Conservation (phyloP, 2,329 filamentous ascomycete species). For the Stachybotrys elegans region DNA sequence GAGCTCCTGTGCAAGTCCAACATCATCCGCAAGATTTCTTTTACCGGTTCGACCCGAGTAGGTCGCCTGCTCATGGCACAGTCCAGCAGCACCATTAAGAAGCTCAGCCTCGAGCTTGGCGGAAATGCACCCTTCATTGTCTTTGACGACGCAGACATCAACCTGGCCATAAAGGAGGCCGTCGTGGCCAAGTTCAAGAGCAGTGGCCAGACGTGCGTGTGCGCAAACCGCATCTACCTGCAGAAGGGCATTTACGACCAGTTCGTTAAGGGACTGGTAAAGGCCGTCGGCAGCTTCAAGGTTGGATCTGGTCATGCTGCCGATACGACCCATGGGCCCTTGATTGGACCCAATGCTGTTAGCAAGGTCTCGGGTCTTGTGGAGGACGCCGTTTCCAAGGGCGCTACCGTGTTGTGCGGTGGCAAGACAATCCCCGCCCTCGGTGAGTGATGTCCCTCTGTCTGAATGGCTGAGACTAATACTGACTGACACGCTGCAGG, state of each 20-base stretch:
- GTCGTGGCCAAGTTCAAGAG: constrained; percentile 81
- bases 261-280: constrained; percentile 60
- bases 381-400: constrained; percentile 58
- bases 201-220: constrained; percentile 88
- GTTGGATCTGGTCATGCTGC: constrained; percentile 59
- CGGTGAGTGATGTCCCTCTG: too few relatives aligned
- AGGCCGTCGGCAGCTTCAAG: constrained; percentile 63
- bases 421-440: constrained; percentile 58
- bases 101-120: constrained; percentile 57
- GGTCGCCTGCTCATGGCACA: constrained; percentile 62
- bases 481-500: neutral
- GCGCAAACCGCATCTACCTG: constrained; percentile 71
- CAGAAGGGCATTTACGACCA: constrained; percentile 67
- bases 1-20: constrained; percentile 58
- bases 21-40: constrained; percentile 65
- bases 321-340: constrained; percentile 54
- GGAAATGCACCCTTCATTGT: constrained; percentile 76
- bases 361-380: constrained; percentile 60
- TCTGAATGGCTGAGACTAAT: too few relatives aligned
- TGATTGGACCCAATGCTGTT: constrained; percentile 55
- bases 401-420: constrained; percentile 55
- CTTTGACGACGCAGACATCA: constrained; percentile 69
- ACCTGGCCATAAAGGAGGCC: constrained; percentile 56
- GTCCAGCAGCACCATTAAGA: constrained; percentile 61
- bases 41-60: constrained; percentile 56